Percentiles rank a stretch among this genome's conserved stretches.
These are phyloP conservation scores for Plasmopara muralis DNA, from an alignment of 352 stramenopile genomes.

Conservation along the genomic window DNA sequence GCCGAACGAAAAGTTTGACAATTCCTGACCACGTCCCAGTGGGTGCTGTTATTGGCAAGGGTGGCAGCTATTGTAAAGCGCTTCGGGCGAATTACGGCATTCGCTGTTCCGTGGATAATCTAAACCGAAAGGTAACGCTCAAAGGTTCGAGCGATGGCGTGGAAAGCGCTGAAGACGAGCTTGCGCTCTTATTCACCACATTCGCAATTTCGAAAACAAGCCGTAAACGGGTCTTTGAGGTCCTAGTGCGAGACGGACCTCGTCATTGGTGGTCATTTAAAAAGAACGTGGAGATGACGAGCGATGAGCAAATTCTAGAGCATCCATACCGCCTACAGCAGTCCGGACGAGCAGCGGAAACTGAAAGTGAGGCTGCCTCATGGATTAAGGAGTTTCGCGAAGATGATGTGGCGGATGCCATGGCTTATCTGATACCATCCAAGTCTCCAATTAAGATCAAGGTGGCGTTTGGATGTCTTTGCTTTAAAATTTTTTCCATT, in stretches of 20 bases:
- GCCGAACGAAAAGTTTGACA: conserved; percentile 14
- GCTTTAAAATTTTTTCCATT: conserved; percentile 24
- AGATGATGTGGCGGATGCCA: conserved; percentile 15
- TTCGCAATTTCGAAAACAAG: conserved; percentile 8
- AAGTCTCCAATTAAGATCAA: conserved; percentile 12
- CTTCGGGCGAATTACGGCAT: conserved; percentile 24
- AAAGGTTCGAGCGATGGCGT: conserved; percentile 12
- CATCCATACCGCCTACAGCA: conserved; percentile 24
- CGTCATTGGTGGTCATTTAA: conserved; percentile 25
- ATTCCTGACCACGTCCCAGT: conserved; percentile 34
- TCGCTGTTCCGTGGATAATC: conserved; percentile 21
- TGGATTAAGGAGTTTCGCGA: conserved; percentile 29
- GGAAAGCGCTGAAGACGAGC: conserved; percentile 16
- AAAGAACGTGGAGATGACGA: conserved; percentile 6
- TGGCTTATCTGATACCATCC: conserved; percentile 19
- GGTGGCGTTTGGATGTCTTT: conserved; percentile 28
- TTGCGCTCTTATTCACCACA: conserved; percentile 20
- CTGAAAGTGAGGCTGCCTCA: conserved; percentile 5
- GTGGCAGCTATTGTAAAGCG: conserved; percentile 29
- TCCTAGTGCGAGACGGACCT: conserved; percentile 20
- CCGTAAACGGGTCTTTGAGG: conserved; percentile 20
- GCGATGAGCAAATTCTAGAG: conserved; percentile 13
- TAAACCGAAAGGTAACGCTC: conserved; percentile 25
- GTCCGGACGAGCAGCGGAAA: conserved; percentile 14
- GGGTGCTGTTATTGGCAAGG: conserved; percentile 36